Evolutionary conservation across 129 eudicot species (phyloP).

Genomic region (Silybum marianum): DNA sequence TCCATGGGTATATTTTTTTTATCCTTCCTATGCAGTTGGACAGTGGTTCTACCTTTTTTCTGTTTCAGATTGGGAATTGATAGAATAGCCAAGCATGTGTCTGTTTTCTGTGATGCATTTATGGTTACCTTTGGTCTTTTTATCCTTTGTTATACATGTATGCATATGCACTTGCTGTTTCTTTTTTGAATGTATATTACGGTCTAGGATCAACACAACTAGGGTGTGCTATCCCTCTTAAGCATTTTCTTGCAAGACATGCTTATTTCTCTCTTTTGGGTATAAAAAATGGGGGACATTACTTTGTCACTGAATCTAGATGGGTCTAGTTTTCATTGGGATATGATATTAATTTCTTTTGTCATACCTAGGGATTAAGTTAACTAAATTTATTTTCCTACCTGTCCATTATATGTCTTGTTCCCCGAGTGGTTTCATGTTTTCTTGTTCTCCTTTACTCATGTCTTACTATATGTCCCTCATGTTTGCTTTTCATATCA

Average conservation of each 20-base stretch:
- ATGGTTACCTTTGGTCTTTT: neutral
- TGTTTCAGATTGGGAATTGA: neutral
- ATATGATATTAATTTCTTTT: neutral
- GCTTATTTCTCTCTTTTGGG: neutral
- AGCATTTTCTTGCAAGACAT: neutral
- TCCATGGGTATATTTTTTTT: constrained; percentile 70
- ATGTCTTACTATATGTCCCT: neutral
- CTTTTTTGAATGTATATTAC: neutral
- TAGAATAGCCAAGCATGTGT: neutral
- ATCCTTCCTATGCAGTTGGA: neutral
- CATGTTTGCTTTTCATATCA: neutral
- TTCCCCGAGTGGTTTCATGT: neutral
- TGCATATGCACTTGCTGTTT: neutral
- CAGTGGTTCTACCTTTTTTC: constrained; percentile 1
- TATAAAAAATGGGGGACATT: neutral
- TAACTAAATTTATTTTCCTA: neutral
- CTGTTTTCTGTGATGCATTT: neutral
- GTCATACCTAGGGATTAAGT: neutral
- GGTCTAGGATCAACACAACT: no score
- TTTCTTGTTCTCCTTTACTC: neutral
- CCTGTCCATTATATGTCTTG: neutral
- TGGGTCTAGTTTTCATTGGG: neutral
- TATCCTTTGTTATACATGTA: neutral
- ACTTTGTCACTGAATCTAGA: neutral
- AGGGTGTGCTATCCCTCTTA: neutral